Base-by-base conservation (phyloP, 2,329 filamentous ascomycete species). In the Eutypa lata region DNA sequence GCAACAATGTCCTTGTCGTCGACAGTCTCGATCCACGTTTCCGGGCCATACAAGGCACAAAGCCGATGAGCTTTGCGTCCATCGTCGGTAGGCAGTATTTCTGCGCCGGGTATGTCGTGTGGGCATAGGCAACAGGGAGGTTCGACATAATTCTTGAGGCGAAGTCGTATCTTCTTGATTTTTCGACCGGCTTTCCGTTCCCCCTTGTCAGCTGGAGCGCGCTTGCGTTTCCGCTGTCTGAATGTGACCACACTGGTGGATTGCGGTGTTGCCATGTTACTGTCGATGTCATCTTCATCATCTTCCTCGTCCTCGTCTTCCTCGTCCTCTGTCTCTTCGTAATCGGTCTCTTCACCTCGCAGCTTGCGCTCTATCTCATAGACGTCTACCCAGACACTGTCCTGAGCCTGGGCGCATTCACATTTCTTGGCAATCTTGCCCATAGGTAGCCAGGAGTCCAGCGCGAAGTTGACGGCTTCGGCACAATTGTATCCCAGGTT, bases 401-500 rank as follows among this genome's bases (percentile, higher is more conserved):
- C 94, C 55, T 95, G 86, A 59, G 96, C 92, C 54, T 94, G 84
- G 64, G 94, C 91, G 68, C 94, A 99, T 66, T 97, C 88, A 72
- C 94, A 99, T 70, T 94, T 95, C 73, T 97, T 96, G 16, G 94
- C 94, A 61, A 96, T 91, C 63, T 91, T 90, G 21, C 92, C 94
- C 77, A 94, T 97, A 48, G 95, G 88, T 45, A 99, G 75, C 94
- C 94, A 99, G 28, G 90, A 88, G 61, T 97, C 92, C 8, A 96
- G 86, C 5, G 93, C 94, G 70, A 99, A 99, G 68, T 99, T 99
- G 74, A 99, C 94, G 7, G 94, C 96, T 69, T 99, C 94, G 26
- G 94, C 94, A 71, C 94, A 99, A 69, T 99, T 99, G 76, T 99
- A 99, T 16, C 95, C 94, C 37, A 99, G 77, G 63, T 99, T 99